phyloP scores from a whole-genome alignment of 306 rosid genomes.

The Dalbergia cultrata region DNA sequence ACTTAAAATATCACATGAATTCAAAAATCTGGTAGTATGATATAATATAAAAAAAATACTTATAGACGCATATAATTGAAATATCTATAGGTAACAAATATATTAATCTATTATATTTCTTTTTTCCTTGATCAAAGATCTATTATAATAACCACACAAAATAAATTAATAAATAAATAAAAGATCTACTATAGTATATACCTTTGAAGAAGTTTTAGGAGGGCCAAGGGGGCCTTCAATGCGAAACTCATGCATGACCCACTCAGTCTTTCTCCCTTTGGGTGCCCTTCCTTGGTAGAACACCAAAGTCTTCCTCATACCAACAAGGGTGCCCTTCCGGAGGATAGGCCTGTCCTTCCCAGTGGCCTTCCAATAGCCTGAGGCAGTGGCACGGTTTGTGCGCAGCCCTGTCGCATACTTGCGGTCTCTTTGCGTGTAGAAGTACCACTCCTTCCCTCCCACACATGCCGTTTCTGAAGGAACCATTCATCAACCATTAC shows the following conservation, averaged over 20 bases:
- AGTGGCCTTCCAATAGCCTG: slow-evolving; percentile 97
- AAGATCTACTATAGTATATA: slow-evolving; percentile 27
- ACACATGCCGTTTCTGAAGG: slow-evolving; percentile 76
- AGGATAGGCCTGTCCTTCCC: slow-evolving; percentile 81
- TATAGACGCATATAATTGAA: neutral
- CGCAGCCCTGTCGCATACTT: slow-evolving; percentile 89
- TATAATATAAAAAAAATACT: too few species aligned
- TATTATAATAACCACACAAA: too few species aligned
- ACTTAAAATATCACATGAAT: too few species aligned
- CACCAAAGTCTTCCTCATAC: slow-evolving; percentile 93
- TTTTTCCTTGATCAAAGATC: too few species aligned
- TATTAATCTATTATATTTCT: neutral
- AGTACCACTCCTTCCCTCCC: slow-evolving; percentile 96
- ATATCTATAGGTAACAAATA: neutral
- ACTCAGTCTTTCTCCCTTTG: slow-evolving; percentile 84
- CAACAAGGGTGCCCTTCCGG: slow-evolving; percentile 71
- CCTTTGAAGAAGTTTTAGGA: slow-evolving; percentile 70
- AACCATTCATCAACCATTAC: slow-evolving; percentile 1
- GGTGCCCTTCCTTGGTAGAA: slow-evolving; percentile 99
- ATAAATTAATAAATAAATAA: neutral
- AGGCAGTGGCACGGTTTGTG: slow-evolving; percentile 90
- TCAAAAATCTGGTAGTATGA: too few species aligned
- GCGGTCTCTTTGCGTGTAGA: slow-evolving; percentile 82
- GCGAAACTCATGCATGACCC: slow-evolving; percentile 98
- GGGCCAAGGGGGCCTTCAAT: slow-evolving; percentile 71